Percentiles rank a stretch among this genome's conserved stretches.
phyloP scores from a whole-genome alignment of 2,329 filamentous ascomycete genomes.

The Scedosporium minutisporum region DNA sequence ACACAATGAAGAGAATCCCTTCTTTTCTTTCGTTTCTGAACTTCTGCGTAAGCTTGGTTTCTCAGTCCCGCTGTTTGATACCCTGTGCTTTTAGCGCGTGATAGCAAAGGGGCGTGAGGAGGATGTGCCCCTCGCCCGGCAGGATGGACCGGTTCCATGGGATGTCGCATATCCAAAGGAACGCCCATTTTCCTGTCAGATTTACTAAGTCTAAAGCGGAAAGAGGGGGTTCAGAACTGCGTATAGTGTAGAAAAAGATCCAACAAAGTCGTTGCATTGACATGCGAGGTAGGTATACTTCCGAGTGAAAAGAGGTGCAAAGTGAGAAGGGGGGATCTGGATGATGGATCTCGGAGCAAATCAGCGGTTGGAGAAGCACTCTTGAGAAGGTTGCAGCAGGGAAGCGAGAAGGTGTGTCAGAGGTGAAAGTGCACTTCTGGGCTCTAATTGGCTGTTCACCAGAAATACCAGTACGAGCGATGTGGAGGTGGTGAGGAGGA shows the following conservation, averaged over 20 bases:
- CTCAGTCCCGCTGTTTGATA: no score
- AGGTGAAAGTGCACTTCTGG: background rate
- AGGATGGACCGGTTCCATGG: no score
- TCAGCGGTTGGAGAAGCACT: background rate
- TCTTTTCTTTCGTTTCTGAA: no score
- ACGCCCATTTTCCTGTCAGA: background rate
- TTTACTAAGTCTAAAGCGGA: background rate
- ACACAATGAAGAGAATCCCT: no score
- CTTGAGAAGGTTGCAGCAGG: background rate
- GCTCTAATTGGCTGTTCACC: background rate
- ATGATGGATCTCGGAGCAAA: background rate
- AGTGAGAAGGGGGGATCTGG: background rate
- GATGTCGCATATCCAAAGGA: background rate
- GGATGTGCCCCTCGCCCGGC: no score
- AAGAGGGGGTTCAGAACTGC: background rate
- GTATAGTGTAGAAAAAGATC: background rate
- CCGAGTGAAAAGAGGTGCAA: background rate
- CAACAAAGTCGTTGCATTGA: background rate
- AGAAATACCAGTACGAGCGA: background rate
- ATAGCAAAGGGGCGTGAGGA: no score
- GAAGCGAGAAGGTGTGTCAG: background rate
- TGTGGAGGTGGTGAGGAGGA: background rate
- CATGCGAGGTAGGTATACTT: background rate
- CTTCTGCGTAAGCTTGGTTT: no score
- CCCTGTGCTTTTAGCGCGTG: no score